Evolutionary conservation across 2,329 filamentous ascomycete species (phyloP), one percentile per base, ranked within the genome.

Genomic region (Talaromyces sp.): DNA sequence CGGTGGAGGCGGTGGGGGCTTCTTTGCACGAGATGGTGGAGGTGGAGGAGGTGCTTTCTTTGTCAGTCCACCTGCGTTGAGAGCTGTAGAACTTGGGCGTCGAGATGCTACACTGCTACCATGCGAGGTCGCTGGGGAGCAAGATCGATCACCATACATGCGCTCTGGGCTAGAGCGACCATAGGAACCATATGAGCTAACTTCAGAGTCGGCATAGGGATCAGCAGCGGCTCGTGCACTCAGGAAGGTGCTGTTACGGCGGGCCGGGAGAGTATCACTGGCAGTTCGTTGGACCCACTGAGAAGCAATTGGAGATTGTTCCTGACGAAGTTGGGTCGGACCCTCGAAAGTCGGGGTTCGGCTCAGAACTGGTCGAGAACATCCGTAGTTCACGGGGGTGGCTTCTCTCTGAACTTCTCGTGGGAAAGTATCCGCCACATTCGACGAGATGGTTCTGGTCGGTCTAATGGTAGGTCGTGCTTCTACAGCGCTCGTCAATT

Each of bases 11-110:
- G 85, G 84, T 19, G 82, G 81, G 11, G 85, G 84, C 70, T 88
- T 88, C 77, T 87, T 88, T 32, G 82, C 74, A 65, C 85, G 75
- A 19, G 80, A 81, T 8, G 83, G 82, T 22, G 83, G 83, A 20
- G 85, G 86, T 24, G 86, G 85, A 17, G 86, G 85, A 42, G 84
- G 82, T 40, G 78, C 80, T 70, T 83, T 85, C 68, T 81, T 81
- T 42, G 70, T 65, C 22, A 67, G 44, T 41, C 57, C 55, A 13
- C 56, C 57, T 27, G 59, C 17, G 61, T 68, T 67, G 61, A 75
- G 50, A 7, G 73, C 74, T 16, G 75, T 76, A 63, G 78, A 79
- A 64, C 81, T 85, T 19, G 79, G 72, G 27, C 75, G 77, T 55
- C 81, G 74, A 41, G 81, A 82, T 39, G 77, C 66, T 45, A 72